These are phyloP conservation scores for Posidonia australis DNA, from an alignment of 106 monocot genomes.

Conservation along the genomic window DNA sequence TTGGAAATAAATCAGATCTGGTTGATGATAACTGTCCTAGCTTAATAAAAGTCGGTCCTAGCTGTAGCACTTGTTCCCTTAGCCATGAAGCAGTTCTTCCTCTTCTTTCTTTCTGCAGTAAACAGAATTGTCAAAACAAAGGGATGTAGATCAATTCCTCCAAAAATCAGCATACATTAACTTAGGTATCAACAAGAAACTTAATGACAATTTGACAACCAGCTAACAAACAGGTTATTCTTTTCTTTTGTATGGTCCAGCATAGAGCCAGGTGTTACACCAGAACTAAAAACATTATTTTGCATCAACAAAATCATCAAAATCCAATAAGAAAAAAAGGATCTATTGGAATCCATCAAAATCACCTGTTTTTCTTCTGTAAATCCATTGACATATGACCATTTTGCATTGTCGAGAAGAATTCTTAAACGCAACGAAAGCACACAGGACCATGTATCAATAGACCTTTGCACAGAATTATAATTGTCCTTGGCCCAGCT, in stretches of 20 bases:
- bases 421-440: slow-evolving; percentile 49
- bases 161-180: too few species aligned
- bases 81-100: slow-evolving; percentile 80
- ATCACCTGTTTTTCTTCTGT: slow-evolving; percentile 77
- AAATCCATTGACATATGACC: slow-evolving; percentile 74
- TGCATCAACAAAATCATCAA: too few species aligned
- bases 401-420: slow-evolving; percentile 73
- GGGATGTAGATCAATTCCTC: too few species aligned
- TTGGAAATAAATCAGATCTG: slow-evolving; percentile 84
- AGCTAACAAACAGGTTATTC: too few species aligned
- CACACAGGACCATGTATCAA: slow-evolving; percentile 84
- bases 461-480: slow-evolving; percentile 61
- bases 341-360: not conserved
- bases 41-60: slow-evolving; percentile 94
- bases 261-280: too few species aligned
- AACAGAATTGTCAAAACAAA: not conserved
- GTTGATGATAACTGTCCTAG: slow-evolving; percentile 88
- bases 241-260: too few species aligned
- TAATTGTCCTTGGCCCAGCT: slow-evolving; percentile 88
- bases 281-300: too few species aligned
- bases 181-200: too few species aligned
- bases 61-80: slow-evolving; percentile 74
- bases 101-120: slow-evolving; percentile 61
- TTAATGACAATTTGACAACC: too few species aligned
- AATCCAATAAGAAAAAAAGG: too few species aligned